These are phyloP conservation scores for Liquidambar formosana DNA, from an alignment of 164 flowering plant species.

Conservation along the genomic window DNA sequence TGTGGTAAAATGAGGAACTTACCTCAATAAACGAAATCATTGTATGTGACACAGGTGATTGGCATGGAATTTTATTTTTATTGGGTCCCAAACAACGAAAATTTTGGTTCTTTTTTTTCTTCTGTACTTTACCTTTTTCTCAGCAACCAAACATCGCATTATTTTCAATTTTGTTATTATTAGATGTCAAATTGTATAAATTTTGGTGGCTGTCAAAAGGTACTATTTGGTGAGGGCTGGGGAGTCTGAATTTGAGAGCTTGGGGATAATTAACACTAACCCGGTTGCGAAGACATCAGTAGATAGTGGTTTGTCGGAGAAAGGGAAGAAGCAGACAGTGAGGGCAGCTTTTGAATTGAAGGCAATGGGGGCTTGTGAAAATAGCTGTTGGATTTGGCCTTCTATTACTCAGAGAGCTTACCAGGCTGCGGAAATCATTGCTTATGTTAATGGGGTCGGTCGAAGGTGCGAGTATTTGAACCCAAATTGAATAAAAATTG, in stretches of 20 bases:
- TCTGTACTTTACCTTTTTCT: background rate
- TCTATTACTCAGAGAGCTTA: constrained; percentile 97
- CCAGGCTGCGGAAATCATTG: constrained; percentile 91
- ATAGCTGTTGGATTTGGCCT: constrained; percentile 94
- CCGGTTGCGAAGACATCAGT: constrained; percentile 92
- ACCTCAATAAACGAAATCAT: background rate
- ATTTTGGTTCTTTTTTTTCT: too few relatives aligned
- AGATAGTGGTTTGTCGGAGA: constrained; percentile 78
- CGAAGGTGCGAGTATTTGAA: constrained; percentile 48
- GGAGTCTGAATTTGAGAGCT: constrained; percentile 80
- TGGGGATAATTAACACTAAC: constrained; percentile 83
- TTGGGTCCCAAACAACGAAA: too few relatives aligned
- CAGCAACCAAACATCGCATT: background rate
- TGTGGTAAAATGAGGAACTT: background rate
- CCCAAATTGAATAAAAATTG: background rate
- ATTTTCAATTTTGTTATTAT: background rate
- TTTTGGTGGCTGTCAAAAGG: constrained; percentile 32
- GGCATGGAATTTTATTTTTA: too few relatives aligned
- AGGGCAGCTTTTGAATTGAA: constrained; percentile 71
- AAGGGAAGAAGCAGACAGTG: constrained; percentile 72
- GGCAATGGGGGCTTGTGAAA: constrained; percentile 76
- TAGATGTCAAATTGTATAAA: background rate
- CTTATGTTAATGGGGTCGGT: constrained; percentile 61
- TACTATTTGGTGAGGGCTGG: constrained; percentile 92
- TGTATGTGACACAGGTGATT: background rate